These are phyloP conservation scores for Schwanniomyces polymorphus DNA, from an alignment of 805 yeast species.

Conservation along the genomic window DNA sequence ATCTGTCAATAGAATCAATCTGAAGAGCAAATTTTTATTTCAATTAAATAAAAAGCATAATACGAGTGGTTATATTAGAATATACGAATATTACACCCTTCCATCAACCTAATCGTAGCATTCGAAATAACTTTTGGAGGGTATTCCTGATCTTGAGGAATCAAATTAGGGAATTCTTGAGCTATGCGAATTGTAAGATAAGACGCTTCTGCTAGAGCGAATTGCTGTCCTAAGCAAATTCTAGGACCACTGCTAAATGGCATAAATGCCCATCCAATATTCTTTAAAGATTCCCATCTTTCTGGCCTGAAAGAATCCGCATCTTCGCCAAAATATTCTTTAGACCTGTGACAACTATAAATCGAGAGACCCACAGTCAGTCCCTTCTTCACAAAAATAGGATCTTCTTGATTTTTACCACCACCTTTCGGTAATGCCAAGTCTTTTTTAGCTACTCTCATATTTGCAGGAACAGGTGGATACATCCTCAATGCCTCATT, in stretches of 20 bases:
- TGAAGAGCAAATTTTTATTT: not conserved
- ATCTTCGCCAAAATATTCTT: slow-evolving; percentile 31
- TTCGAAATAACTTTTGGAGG: not conserved
- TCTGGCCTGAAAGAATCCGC: slow-evolving; percentile 46
- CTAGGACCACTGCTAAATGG: slow-evolving; percentile 60
- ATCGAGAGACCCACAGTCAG: slow-evolving; percentile 57
- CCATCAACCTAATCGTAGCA: not conserved
- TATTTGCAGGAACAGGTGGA: slow-evolving; percentile 58
- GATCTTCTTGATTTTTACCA: slow-evolving; percentile 33
- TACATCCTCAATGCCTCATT: slow-evolving; percentile 50
- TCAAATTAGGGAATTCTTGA: not conserved
- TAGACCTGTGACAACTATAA: slow-evolving; percentile 52
- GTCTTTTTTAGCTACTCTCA: slow-evolving; percentile 44
- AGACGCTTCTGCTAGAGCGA: slow-evolving; percentile 44
- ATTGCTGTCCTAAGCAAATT: slow-evolving; percentile 61
- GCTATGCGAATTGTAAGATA: not conserved
- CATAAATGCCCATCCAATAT: slow-evolving; percentile 42
- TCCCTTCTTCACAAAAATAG: slow-evolving; percentile 48
- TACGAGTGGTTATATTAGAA: not conserved
- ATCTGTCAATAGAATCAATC: no score
- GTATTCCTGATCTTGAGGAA: not conserved
- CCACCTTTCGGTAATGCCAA: slow-evolving; percentile 57
- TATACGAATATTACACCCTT: not conserved
- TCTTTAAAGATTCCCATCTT: slow-evolving; percentile 59
- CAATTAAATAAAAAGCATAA: no score